Evolutionary conservation across 192 early-diverging fungal species (phyloP), one percentile per base, ranked within the genome.

Genomic region (Backusella mclennaniae): DNA sequence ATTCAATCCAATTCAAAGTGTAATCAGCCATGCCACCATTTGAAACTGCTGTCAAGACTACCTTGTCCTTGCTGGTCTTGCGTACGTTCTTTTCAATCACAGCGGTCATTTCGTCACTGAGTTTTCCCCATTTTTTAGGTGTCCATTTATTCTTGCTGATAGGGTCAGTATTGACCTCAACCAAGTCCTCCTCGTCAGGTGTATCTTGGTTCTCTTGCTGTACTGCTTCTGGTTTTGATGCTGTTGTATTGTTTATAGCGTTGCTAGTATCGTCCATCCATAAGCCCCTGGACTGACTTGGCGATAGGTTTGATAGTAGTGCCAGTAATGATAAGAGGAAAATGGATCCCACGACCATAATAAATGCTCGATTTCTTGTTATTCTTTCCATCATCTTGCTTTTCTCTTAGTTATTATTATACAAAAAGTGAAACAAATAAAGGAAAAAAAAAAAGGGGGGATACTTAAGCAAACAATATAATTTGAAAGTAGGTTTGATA

Each of bases 1-100:
- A 84, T 35, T 77, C 79, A 23, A 80, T 80, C 82, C 82, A 84
- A 71, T 84, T 84, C 35, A 84, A 63, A 19, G 82, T 84, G 73
- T 84, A 84, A 66, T 84, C 79, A 17, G 66, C 75, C 82, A 84
- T 84, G 21, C 82, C 82, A 9, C 35, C 42, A 66, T 84, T 84
- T 4, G 76, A 76, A 9, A 84, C 82, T 35, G 82, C 78, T 0
- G 82, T 79, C 38, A 81, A 80, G 71, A 82, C 38, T 0, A 82
- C 49, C 15, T 73, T 67, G 35, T 81, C 72, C 12, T 70, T 38
- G 9, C 41, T 73, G 5, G 23, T 11, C 33, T 46, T 71, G 21
- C 35, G 35, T 19, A 71, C 70, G 42, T 71, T 71, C 15, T 49
- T 29, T 44, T 42, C 21, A 29, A 71, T 26, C 41, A 39, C 29